Conservation (phyloP, 2,329 filamentous ascomycete species). For the Ilyonectria robusta region DNA sequence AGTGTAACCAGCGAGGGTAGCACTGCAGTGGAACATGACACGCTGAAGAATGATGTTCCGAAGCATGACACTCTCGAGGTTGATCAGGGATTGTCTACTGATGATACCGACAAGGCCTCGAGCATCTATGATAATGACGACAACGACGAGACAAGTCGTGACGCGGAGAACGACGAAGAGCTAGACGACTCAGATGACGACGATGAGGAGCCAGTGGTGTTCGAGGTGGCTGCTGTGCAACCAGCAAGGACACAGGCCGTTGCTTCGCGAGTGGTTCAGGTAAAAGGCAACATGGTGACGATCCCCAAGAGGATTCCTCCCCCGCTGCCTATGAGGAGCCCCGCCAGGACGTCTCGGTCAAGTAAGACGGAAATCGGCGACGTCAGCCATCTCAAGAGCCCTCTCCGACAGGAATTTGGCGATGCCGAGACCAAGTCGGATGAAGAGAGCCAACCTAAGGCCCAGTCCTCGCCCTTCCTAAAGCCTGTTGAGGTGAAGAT, state of each 20-base stretch:
- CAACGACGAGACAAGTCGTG: conserved; percentile 45
- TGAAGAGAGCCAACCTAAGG: conserved; percentile 40
- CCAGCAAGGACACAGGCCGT: conserved; percentile 69
- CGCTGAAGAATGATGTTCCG: conserved; percentile 22
- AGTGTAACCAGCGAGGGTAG: conserved; percentile 42
- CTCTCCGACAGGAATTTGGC: conserved; percentile 64
- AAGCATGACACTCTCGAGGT: conserved; percentile 42
- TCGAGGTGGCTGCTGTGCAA: conserved; percentile 74
- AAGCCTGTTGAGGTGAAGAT: conserved; percentile 39
- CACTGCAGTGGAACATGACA: conserved; percentile 39
- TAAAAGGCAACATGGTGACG: conserved; percentile 84
- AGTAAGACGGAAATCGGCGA: conserved; percentile 72
- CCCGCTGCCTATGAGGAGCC: conserved; percentile 82
- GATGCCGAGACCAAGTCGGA: conserved; percentile 48
- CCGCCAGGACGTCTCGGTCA: conserved; percentile 71
- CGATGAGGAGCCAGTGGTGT: conserved; percentile 77
- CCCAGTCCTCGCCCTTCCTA: conserved; percentile 39
- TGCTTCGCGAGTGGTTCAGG: conserved; percentile 76
- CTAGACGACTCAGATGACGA: conserved; percentile 62
- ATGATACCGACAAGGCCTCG: conserved; percentile 45
- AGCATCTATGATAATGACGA: conserved; percentile 45
- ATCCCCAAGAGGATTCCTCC: conserved; percentile 87
- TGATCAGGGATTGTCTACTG: conserved; percentile 34
- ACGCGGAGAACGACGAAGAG: conserved; percentile 46
- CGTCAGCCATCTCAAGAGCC: conserved; percentile 65